phyloP scores from a whole-genome alignment of 2,329 filamentous ascomycete species.

The Cladobotryum protrusum region DNA sequence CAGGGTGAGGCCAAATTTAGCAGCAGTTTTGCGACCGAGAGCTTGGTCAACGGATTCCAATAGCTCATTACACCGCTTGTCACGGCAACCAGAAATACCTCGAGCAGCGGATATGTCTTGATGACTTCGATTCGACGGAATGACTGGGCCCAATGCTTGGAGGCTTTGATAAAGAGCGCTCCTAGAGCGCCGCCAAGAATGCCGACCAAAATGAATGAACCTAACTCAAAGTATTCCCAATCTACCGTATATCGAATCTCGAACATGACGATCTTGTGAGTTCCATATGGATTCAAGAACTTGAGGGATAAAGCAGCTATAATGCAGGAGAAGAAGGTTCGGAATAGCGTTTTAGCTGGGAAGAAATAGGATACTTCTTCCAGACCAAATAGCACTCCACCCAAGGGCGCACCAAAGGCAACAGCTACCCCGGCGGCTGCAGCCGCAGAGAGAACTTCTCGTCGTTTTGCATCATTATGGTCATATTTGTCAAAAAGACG shows the following conservation, averaged over 20 bases:
- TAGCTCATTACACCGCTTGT: slow-evolving; percentile 81
- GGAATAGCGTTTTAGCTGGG: slow-evolving; percentile 91
- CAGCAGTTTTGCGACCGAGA: slow-evolving; percentile 84
- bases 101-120: slow-evolving; percentile 76
- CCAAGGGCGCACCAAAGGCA: slow-evolving; percentile 82
- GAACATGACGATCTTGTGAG: slow-evolving; percentile 93
- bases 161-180: slow-evolving; percentile 95
- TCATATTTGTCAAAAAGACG: slow-evolving; percentile 94
- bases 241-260: slow-evolving; percentile 85
- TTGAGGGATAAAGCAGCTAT: slow-evolving; percentile 86
- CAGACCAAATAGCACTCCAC: slow-evolving; percentile 84
- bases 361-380: slow-evolving; percentile 98
- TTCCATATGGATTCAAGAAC: slow-evolving; percentile 93
- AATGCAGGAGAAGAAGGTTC: slow-evolving; percentile 98
- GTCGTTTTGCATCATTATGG: slow-evolving; percentile 84
- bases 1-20: slow-evolving; percentile 90
- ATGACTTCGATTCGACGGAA: slow-evolving; percentile 78
- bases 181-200: slow-evolving; percentile 77
- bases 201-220: slow-evolving; percentile 78
- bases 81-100: slow-evolving; percentile 81
- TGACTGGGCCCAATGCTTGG: slow-evolving; percentile 77
- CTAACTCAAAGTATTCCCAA: slow-evolving; percentile 90
- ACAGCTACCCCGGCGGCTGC: slow-evolving; percentile 90
- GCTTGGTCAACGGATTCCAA: slow-evolving; percentile 86
- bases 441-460: slow-evolving; percentile 88